A percentile compares a stretch with the other conserved stretches of the same genome.
These are phyloP conservation scores for Vicia villosa DNA, from an alignment of 306 rosid species.

Conservation along the genomic window DNA sequence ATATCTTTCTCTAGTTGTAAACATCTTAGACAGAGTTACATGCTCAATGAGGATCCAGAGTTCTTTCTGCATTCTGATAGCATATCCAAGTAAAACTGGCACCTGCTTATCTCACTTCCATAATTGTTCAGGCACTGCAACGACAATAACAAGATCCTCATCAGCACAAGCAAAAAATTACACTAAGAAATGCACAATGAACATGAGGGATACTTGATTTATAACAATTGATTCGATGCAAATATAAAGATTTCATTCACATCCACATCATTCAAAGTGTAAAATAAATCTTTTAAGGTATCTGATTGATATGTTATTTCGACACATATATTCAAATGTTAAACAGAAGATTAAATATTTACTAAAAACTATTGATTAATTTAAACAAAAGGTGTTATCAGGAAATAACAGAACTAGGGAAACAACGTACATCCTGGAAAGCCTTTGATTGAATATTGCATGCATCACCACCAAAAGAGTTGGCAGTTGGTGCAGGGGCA, in stretches of 20 bases:
- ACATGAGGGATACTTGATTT: background rate
- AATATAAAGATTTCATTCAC: background rate
- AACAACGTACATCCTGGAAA: constrained; percentile 76
- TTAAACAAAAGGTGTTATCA: background rate
- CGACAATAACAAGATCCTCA: background rate
- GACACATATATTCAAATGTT: background rate
- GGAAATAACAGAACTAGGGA: background rate
- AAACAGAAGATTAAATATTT: background rate
- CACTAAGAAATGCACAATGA: background rate
- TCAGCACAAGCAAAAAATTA: background rate
- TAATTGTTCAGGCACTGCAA: constrained; percentile 78
- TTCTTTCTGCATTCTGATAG: constrained; percentile 77
- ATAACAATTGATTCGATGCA: too few species aligned
- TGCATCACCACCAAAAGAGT: constrained; percentile 59
- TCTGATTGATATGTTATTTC: background rate
- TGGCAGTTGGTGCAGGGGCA: constrained; percentile 59
- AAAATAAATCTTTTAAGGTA: background rate
- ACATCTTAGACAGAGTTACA: constrained; percentile 26
- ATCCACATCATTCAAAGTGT: background rate
- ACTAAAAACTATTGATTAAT: background rate
- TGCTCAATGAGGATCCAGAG: constrained; percentile 61
- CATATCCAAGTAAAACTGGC: constrained; percentile 97
- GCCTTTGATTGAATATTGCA: constrained; percentile 68
- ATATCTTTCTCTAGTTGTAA: background rate
- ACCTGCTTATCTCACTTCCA: constrained; percentile 83